These are phyloP conservation scores for Cyclotella choctawhatcheeana DNA, from an alignment of 108 stramenopile genomes.

Conservation along the genomic window DNA sequence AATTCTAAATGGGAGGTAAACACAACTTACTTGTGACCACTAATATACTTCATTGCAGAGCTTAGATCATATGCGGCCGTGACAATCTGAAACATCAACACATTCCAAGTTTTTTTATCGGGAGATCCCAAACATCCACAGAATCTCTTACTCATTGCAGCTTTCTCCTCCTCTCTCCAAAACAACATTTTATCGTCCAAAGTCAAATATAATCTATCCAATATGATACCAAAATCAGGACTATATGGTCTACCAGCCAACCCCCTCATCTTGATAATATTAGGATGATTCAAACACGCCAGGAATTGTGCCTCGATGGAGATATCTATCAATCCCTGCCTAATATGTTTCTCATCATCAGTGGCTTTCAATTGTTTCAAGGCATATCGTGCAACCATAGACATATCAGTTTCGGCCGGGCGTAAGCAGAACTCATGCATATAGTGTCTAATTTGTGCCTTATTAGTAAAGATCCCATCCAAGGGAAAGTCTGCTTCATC, in stretches of 20 bases:
- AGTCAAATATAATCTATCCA: conserved; percentile 68
- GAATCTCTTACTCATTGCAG: conserved; percentile 9
- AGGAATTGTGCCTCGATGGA: conserved; percentile 80
- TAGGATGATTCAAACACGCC: conserved; percentile 63
- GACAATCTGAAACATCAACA: conserved; percentile 15
- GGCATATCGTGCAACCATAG: conserved; percentile 38
- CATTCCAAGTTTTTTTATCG: conserved; percentile 9
- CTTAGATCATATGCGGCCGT: conserved; percentile 58
- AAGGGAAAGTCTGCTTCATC: conserved; percentile 41
- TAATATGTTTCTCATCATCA: conserved; percentile 16
- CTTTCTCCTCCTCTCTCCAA: conserved; percentile 56
- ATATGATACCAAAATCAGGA: conserved; percentile 57
- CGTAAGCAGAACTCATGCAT: conserved; percentile 40
- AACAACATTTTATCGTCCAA: conserved; percentile 55
- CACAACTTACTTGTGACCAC: conserved; percentile 57
- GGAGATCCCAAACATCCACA: conserved; percentile 38
- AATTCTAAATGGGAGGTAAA: background rate
- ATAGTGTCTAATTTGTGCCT: conserved; percentile 35
- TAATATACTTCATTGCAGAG: conserved; percentile 64
- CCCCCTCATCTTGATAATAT: conserved; percentile 69
- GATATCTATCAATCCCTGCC: conserved; percentile 60
- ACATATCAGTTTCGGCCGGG: conserved; percentile 1
- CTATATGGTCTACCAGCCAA: conserved; percentile 53
- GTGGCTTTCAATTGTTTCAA: conserved; percentile 40
- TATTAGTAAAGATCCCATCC: conserved; percentile 21